A percentile compares a stretch with the other conserved stretches of the same genome.
These are phyloP conservation scores for Penicillium lividum DNA, from an alignment of 495 filamentous ascomycete species.

Conservation along the genomic window DNA sequence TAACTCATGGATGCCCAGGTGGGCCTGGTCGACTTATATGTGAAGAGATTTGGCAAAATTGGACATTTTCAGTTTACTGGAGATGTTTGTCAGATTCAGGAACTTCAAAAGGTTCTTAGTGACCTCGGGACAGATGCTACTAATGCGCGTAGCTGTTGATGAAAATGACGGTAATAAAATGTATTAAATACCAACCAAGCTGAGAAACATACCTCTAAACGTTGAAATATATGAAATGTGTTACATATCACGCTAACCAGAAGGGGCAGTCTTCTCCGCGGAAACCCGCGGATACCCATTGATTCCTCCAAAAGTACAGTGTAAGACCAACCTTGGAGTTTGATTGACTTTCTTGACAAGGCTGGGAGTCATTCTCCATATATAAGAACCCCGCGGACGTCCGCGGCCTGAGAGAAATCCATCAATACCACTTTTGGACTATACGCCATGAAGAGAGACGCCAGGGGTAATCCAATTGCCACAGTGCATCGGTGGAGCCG, in stretches of 20 bases:
- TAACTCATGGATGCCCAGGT: no score
- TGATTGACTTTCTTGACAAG: background rate
- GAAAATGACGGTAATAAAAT: background rate
- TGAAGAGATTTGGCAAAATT: no score
- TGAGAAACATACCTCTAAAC: background rate
- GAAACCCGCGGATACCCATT: background rate
- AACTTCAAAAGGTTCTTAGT: no score
- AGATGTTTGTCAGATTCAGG: no score
- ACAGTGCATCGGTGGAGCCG: slow-evolving; percentile 21
- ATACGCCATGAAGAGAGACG: slow-evolving; percentile 26
- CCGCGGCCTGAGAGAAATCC: slow-evolving; percentile 6
- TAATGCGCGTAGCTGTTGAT: background rate
- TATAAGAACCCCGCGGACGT: slow-evolving; percentile 10
- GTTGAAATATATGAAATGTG: background rate
- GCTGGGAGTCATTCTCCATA: background rate
- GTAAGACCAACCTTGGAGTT: background rate
- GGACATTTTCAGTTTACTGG: no score
- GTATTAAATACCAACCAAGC: background rate
- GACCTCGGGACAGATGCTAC: background rate
- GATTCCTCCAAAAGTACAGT: background rate
- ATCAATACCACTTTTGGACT: background rate
- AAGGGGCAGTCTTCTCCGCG: background rate
- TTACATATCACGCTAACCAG: background rate
- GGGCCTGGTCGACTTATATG: no score
- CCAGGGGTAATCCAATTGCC: slow-evolving; percentile 11